Conservation (phyloP, 768 basidiomycete genomes). For the Heimioporus sp. region DNA sequence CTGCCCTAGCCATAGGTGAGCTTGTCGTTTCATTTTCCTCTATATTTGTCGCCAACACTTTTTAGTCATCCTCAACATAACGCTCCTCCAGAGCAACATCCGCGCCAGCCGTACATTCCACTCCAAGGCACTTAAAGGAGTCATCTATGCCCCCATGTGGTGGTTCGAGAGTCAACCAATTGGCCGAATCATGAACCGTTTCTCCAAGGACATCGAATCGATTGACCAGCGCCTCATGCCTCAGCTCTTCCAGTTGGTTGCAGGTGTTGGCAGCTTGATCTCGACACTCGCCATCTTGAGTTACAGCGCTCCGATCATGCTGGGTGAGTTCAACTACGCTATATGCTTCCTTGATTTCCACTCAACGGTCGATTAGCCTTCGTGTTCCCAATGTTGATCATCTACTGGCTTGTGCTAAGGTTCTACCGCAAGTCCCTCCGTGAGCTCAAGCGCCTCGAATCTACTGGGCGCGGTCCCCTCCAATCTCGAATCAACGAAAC, state of each 20-base stretch:
- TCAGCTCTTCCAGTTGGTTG: constrained; percentile 27
- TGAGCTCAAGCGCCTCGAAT: constrained; percentile 46
- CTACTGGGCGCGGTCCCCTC: constrained; percentile 44
- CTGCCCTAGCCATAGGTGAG: constrained; percentile 20
- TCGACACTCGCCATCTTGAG: constrained; percentile 23
- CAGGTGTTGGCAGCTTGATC: constrained; percentile 21
- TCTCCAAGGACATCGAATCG: constrained; percentile 42
- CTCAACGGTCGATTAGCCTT: constrained; percentile 23
- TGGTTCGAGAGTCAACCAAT: constrained; percentile 35
- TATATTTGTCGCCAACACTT: neutral
- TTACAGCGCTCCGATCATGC: constrained; percentile 30
- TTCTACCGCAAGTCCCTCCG: constrained; percentile 49
- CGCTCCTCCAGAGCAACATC: constrained; percentile 24
- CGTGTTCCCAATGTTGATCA: constrained; percentile 22
- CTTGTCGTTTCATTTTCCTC: neutral
- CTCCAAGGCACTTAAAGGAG: constrained; percentile 20
- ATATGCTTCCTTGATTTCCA: neutral
- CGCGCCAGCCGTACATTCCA: constrained; percentile 29
- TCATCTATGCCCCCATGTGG: constrained; percentile 26
- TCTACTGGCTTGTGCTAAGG: constrained; percentile 41
- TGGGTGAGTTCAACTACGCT: constrained; percentile 33
- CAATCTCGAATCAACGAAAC: constrained; percentile 54
- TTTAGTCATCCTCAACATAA: constrained; percentile 25
- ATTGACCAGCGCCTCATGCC: constrained; percentile 38
- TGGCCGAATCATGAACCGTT: constrained; percentile 48